These are phyloP conservation scores for Anthracocystis panici-leucophaei DNA, from an alignment of 1,284 basidiomycete genomes.

Conservation along the genomic window DNA sequence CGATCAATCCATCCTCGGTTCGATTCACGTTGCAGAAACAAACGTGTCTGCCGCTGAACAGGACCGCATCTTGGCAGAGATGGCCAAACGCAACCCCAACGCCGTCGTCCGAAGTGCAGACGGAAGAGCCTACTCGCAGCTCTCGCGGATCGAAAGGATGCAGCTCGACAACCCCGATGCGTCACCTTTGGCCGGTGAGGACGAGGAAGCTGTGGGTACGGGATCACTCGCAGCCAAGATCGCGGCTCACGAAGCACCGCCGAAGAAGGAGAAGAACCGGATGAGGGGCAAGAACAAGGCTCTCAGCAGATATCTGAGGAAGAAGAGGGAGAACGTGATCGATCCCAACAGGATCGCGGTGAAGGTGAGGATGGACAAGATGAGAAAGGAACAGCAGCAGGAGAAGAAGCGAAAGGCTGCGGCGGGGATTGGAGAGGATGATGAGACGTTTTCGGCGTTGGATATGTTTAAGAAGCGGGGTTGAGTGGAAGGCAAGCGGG, in stretches of 20 bases:
- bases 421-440: constrained; percentile 24
- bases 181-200: constrained; percentile 20
- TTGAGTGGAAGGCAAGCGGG: neutral
- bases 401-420: constrained; percentile 34
- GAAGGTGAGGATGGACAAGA: constrained; percentile 49
- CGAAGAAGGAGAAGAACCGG: constrained; percentile 59
- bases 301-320: constrained; percentile 63
- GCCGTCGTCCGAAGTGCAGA: constrained; percentile 51
- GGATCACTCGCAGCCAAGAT: constrained; percentile 33
- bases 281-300: constrained; percentile 64
- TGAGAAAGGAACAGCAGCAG: constrained; percentile 31
- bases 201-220: constrained; percentile 5
- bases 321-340: constrained; percentile 66
- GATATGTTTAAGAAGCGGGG: constrained; percentile 45
- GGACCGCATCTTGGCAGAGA: constrained; percentile 52
- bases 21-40: constrained; percentile 75
- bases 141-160: constrained; percentile 60
- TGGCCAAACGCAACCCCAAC: constrained; percentile 26
- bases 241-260: constrained; percentile 24
- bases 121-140: constrained; percentile 62
- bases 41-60: constrained; percentile 77
- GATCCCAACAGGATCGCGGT: constrained; percentile 59
- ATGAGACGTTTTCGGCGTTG: constrained; percentile 25
- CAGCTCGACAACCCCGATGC: constrained; percentile 50
- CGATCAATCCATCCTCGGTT: constrained; percentile 79